Evolutionary conservation across 306 rosid genomes (phyloP), one percentile per base, ranked within the genome.

Genomic region (Gleditsia sinensis): DNA sequence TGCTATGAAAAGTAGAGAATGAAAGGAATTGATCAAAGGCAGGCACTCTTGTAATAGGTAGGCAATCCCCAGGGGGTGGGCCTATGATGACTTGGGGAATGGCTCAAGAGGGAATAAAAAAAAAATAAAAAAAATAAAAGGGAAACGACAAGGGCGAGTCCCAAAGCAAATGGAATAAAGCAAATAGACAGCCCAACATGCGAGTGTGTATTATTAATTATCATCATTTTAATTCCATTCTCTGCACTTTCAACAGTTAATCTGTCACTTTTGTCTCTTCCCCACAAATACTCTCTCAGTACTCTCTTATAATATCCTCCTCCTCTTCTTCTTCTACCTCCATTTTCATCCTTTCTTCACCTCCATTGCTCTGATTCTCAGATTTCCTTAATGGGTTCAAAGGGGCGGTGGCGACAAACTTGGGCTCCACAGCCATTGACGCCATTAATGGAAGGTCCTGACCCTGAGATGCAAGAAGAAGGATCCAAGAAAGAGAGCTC

Each of bases 101-200:
- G 59, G 68, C 77, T 65, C 45, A 59, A 56, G 77, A 78, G 53
- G 45, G 78, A 55, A 74, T 24, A 68, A 64, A 75, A 14, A 57
- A 68, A 39, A 24, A 58, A 14, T 0, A 27, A 48, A 42, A 36
- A 3, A 20, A 3, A 11, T 64, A 55, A 56, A 65, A 51, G 73
- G 62, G 72, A 64, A 80, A 83, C 69, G 85, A 91, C 88, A 83
- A 58, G 77, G 37, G 86, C 71, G 86, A 82, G 84, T 83, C 80
- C 85, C 76, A 80, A 63, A 74, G 83, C 61, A 79, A 71, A 81
- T 65, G 75, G 83, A 87, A 87, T 87, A 91, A 91, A 91, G 97
- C 81, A 81, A 86, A 8, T 86, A 73, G 93, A 91, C 97, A 84
- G 80, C 75, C 90, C 91, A 89, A 84, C 96, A 89, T 91, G 86